Base-by-base conservation (phyloP, 805 yeast species). In the Suhomyces vadensis region DNA sequence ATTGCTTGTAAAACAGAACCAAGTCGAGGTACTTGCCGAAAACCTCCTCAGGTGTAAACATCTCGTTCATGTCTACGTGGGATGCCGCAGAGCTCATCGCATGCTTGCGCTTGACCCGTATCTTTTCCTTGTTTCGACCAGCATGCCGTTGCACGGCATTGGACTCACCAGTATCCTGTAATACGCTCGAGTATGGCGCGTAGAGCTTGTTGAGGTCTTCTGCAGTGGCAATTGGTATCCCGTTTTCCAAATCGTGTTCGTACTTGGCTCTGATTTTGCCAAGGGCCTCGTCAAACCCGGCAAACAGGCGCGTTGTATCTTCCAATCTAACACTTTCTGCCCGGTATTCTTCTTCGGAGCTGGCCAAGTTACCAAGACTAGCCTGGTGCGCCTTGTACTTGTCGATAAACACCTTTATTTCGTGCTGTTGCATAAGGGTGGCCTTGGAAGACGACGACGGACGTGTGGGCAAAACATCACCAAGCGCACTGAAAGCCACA, bases 21-120 rank as follows among this genome's bases (percentile, higher is more conserved):
- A 88, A 65, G 48, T 88, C 92, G 14, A 90, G 50, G 50, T 61
- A 79, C 48, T 74, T 75, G 0, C 96, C 96, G 55, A 74, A 77
- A 25, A 64, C 62, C 58, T 90, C 96, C 23, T 74, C 79, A 3
- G 76, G 73, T 0, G 79, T 67, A 57, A 86, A 89, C 5, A 79
- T 39, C 0, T 55, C 41, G 13, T 78, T 75, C 3, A 86, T 49
- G 16, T 71, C 69, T 9, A 87, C 42, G 42, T 74, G 75, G 0
- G 73, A 55, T 0, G 84, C 81, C 39, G 69, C 75, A 13, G 69
- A 63, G 45, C 89, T 78, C 29, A 81, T 59, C 2, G 81, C 52
- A 49, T 65, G 53, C 51, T 61, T 67, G 40, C 68, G 56, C 49
- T 62, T 64, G 8, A 59, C 65, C 31, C 45, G 47, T 20, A 46